A percentile compares a stretch with the other conserved stretches of the same genome.
Conservation (phyloP, 2,329 filamentous ascomycete species). For the Hirsutella thompsonii region DNA sequence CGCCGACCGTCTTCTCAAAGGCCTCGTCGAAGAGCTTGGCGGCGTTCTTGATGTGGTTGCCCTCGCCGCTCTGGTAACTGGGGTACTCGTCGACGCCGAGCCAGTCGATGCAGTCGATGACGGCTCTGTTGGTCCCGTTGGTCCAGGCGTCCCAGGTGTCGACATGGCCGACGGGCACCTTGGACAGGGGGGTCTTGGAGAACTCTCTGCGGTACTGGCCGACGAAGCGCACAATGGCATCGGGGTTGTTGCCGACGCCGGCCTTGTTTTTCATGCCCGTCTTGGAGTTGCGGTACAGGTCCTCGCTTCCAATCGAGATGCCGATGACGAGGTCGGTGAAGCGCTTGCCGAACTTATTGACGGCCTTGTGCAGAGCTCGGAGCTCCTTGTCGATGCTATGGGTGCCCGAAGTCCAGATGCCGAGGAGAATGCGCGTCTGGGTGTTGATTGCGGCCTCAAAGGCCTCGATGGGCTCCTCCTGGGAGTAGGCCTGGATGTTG, state of each 20-base stretch:
- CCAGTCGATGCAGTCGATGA: constrained; percentile 51
- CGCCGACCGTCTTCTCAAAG: constrained; percentile 28
- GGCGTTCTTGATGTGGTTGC: constrained; percentile 42
- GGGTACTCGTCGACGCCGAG: constrained; percentile 54
- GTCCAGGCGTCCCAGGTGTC: constrained; percentile 56
- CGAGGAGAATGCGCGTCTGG: constrained; percentile 48
- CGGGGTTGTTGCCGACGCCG: constrained; percentile 45
- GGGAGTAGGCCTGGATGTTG: constrained; percentile 50
- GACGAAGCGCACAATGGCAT: constrained; percentile 53
- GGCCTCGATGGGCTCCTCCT: constrained; percentile 68
- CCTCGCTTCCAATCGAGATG: constrained; percentile 54
- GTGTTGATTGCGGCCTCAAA: constrained; percentile 57
- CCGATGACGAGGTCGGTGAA: constrained; percentile 47
- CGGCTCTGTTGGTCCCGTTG: constrained; percentile 43
- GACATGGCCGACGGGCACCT: constrained; percentile 48
- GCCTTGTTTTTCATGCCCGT: constrained; percentile 51
- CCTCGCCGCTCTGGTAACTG: constrained; percentile 47
- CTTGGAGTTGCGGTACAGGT: constrained; percentile 48
- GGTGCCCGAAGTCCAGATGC: constrained; percentile 47
- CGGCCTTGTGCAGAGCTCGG: constrained; percentile 41
- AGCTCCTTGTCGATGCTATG: constrained; percentile 47
- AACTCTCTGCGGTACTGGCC: constrained; percentile 48
- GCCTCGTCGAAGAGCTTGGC: constrained; percentile 40
- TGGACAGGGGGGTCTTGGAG: constrained; percentile 26
- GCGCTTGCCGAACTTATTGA: constrained; percentile 36